phyloP scores from a whole-genome alignment of 2,329 filamentous ascomycete genomes.

The Scytalidium sp. region DNA sequence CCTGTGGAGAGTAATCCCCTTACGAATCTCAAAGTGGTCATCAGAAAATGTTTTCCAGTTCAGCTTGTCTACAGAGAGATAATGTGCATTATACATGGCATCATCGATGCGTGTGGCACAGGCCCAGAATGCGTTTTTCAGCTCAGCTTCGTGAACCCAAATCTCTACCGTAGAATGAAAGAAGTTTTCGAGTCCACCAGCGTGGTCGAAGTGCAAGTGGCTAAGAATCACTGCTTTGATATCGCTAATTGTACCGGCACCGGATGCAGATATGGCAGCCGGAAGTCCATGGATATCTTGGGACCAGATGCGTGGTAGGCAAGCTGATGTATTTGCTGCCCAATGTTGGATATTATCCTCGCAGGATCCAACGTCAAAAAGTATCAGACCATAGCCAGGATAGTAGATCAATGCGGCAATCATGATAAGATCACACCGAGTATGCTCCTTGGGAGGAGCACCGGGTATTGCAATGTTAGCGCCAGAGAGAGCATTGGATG shows the following conservation, averaged over 20 bases:
- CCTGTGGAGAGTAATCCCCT: conserved; percentile 26
- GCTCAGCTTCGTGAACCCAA: conserved; percentile 41
- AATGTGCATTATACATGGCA: conserved; percentile 32
- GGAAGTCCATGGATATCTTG: conserved; percentile 6
- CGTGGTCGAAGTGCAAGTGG: conserved; percentile 43
- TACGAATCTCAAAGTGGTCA: conserved; percentile 29
- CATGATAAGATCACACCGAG: neutral
- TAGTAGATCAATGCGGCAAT: neutral
- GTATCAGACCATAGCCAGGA: neutral
- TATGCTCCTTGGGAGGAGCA: neutral
- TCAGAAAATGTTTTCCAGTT: conserved; percentile 39
- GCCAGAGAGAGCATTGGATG: neutral
- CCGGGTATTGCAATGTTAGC: neutral
- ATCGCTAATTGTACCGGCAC: conserved; percentile 32
- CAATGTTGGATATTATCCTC: neutral
- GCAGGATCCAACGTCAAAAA: neutral
- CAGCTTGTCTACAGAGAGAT: conserved; percentile 27
- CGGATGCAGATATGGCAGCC: conserved; percentile 10
- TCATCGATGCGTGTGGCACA: conserved; percentile 34
- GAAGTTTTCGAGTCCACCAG: conserved; percentile 42
- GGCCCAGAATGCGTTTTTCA: conserved; percentile 40
- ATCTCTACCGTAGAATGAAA: conserved; percentile 35
- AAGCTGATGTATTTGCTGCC: neutral
- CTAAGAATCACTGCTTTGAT: conserved; percentile 41
- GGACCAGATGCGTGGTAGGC: neutral